A percentile compares a stretch with the other conserved stretches of the same genome.
These are phyloP conservation scores for Thalia dealbata DNA, from an alignment of 176 grass and related monocot species.

Conservation along the genomic window DNA sequence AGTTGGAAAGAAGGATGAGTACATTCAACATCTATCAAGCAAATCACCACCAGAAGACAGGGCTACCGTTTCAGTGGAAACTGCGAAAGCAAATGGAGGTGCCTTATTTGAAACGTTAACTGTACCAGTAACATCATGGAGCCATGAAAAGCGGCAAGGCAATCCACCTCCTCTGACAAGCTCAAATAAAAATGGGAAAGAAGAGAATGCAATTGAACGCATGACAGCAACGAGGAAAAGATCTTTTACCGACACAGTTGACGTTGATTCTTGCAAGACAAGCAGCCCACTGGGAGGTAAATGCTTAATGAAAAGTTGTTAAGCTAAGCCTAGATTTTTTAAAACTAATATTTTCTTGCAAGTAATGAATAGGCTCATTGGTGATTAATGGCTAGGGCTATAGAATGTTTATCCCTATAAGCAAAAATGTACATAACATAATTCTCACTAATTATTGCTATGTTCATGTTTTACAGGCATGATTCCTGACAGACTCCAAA, in stretches of 20 bases:
- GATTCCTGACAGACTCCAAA: background rate
- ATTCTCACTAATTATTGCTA: background rate
- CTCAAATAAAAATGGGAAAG: background rate
- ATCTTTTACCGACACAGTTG: background rate
- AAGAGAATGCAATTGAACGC: background rate
- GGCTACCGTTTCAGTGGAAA: background rate
- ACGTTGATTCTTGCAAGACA: background rate
- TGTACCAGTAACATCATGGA: background rate
- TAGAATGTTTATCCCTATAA: no score
- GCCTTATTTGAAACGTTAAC: conserved; percentile 8
- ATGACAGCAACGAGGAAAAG: background rate
- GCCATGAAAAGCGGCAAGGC: background rate
- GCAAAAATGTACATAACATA: no score
- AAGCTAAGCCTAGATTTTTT: background rate
- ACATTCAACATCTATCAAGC: background rate
- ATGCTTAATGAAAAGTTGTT: background rate
- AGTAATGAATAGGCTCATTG: no score
- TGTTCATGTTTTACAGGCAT: conserved; percentile 4
- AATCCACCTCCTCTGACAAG: background rate
- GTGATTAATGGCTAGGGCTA: no score
- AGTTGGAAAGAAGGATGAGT: background rate
- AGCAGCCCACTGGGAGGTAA: background rate
- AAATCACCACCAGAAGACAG: background rate
- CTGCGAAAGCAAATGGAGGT: background rate
- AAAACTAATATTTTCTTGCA: background rate